These are phyloP conservation scores for Chlamydomonas eustigma DNA, from an alignment of 139 green algal species.

Conservation along the genomic window DNA sequence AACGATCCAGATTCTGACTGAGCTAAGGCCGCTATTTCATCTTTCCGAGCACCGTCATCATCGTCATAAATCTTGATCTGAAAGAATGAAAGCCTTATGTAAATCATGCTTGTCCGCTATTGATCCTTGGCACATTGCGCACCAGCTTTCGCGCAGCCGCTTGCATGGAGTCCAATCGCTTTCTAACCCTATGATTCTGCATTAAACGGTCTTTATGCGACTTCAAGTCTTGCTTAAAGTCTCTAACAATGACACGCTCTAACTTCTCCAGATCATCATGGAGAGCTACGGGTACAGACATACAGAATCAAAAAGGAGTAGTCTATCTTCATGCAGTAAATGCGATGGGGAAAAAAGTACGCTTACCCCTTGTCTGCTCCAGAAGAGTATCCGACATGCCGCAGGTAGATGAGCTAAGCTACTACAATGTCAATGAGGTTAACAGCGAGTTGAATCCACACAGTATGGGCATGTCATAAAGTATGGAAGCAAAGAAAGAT, in stretches of 20 bases:
- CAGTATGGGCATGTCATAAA: too few species aligned
- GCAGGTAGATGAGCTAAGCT: too few species aligned
- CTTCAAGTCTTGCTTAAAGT: slow-evolving; percentile 75
- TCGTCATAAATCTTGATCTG: slow-evolving; percentile 86
- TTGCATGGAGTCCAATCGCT: slow-evolving; percentile 78
- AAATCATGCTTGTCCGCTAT: too few species aligned
- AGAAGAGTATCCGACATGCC: slow-evolving; percentile 86
- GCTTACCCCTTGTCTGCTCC: slow-evolving; percentile 81
- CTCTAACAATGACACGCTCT: slow-evolving; percentile 78
- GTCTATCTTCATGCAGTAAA: too few species aligned
- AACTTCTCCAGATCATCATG: slow-evolving; percentile 93
- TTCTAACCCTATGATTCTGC: slow-evolving; percentile 74
- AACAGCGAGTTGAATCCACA: too few species aligned
- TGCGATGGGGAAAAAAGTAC: not conserved
- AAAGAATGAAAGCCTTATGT: not conserved
- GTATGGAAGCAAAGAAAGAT: too few species aligned
- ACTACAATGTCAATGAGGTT: too few species aligned
- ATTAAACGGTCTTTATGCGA: slow-evolving; percentile 72
- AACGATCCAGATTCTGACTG: slow-evolving; percentile 46
- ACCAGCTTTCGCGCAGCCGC: slow-evolving; percentile 72
- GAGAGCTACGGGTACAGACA: slow-evolving; percentile 33
- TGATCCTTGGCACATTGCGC: too few species aligned
- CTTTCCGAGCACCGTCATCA: slow-evolving; percentile 67
- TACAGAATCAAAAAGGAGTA: not conserved
- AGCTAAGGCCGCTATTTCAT: slow-evolving; percentile 86